Percentiles rank a stretch among this genome's conserved stretches.
Conservation (phyloP, 192 early-diverging fungal species). For the Podila clonocystis region DNA sequence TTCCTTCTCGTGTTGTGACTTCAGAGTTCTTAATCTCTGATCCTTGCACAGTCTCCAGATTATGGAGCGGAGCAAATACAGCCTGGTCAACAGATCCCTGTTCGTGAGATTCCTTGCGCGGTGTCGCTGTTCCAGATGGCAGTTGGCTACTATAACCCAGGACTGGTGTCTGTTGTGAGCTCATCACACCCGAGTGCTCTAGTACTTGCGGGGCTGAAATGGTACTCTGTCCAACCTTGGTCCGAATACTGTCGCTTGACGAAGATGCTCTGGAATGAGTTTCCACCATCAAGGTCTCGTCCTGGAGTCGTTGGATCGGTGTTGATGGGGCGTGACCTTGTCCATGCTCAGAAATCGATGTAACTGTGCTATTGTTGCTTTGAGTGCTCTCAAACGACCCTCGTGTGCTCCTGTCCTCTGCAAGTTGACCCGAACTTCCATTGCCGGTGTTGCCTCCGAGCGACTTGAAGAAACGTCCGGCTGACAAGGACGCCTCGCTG, state of each 20-base stretch:
- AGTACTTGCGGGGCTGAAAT: background rate
- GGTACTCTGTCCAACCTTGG: background rate
- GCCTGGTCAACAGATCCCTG: background rate
- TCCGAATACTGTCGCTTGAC: slow-evolving; percentile 1
- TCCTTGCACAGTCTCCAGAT: too few species aligned
- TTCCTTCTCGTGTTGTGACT: background rate
- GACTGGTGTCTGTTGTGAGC: background rate
- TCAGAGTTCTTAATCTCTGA: background rate
- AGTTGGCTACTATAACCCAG: background rate
- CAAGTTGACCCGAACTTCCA: background rate
- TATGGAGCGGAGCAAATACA: too few species aligned
- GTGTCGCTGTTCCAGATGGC: background rate
- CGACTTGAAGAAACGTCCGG: slow-evolving; percentile 49
- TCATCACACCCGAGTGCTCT: background rate
- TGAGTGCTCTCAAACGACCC: slow-evolving; percentile 38
- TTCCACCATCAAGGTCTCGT: background rate
- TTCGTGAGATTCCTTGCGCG: background rate
- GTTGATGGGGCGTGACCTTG: background rate
- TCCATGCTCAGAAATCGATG: slow-evolving; percentile 9
- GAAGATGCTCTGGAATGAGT: slow-evolving; percentile 4
- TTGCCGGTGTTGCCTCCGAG: slow-evolving; percentile 12
- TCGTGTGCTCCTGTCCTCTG: background rate
- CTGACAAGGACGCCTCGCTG: slow-evolving; percentile 39
- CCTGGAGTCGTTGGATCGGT: background rate
- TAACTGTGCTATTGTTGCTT: slow-evolving; percentile 26